These are phyloP conservation scores for Phytophthora ramorum DNA, from an alignment of 352 stramenopile genomes.

Conservation along the genomic window DNA sequence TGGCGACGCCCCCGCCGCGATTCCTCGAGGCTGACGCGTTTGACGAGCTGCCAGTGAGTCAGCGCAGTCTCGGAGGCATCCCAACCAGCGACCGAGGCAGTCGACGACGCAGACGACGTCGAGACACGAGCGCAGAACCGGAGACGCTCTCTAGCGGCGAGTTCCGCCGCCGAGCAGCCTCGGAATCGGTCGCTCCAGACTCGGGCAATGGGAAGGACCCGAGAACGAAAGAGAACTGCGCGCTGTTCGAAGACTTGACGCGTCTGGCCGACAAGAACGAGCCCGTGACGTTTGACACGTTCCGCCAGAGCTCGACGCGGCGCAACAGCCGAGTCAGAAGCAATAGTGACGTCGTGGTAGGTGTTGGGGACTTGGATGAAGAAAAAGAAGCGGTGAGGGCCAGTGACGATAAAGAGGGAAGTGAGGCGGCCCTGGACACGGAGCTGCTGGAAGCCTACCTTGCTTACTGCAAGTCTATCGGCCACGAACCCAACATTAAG, in stretches of 20 bases:
- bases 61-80: conserved; percentile 8
- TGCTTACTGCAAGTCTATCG: conserved; percentile 91
- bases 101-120: conserved; percentile 15
- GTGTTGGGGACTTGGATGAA: neutral
- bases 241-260: conserved; percentile 51
- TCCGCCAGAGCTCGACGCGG: conserved; percentile 39
- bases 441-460: conserved; percentile 95
- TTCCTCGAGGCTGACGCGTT: conserved; percentile 24
- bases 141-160: conserved; percentile 26
- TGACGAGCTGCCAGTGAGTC: conserved; percentile 22
- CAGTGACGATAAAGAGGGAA: conserved; percentile 37
- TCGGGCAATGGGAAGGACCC: neutral
- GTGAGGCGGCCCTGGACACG: conserved; percentile 67
- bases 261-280: conserved; percentile 60
- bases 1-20: conserved; percentile 17
- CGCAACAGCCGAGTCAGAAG: conserved; percentile 24
- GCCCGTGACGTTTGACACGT: conserved; percentile 52
- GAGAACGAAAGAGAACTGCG: conserved; percentile 46
- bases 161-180: conserved; percentile 24
- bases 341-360: neutral
- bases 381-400: conserved; percentile 19
- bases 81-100: conserved; percentile 18
- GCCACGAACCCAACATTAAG: conserved; percentile 73
- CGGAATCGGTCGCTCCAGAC: conserved; percentile 17
- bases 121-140: conserved; percentile 21